Base-by-base conservation (phyloP, 2,329 filamentous ascomycete genomes). In the Paradendryphiella salina region DNA sequence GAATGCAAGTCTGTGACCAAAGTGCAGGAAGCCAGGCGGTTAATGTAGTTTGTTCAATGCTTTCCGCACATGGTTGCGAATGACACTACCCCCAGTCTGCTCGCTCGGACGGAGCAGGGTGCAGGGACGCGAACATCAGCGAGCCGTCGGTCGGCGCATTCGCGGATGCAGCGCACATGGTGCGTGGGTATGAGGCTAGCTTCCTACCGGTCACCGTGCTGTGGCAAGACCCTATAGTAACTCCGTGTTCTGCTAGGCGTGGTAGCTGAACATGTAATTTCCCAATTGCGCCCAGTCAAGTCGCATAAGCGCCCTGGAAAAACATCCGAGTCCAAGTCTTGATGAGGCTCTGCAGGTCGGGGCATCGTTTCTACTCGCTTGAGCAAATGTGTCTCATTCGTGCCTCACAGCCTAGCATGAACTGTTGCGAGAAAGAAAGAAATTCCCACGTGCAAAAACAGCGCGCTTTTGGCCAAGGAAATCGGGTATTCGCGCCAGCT, bases 21-120 rank as follows among this genome's bases (percentile, higher is more conserved):
- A 31, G 29, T 44, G 44, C 52, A 52, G 44, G 52, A 40, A 41
- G 49, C 36, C 17, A 40, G 34, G 29, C 20, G 45, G 13, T 51
- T 46, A 46, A 51, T 46, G 43, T 46, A 46, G 29, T 38, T 31
- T 51, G 23, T 34, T 23, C 26, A 31, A 39, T 23, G 14, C 28
- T 17, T 18, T 32, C 11, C 33, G n/a, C 5, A 34, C n/a, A 26
- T 32, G 36, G 35, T 15, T 10, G 29, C 46, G 20, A 46, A 31
- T 21, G n/a, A n/a, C 34, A 38, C 17, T 45, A 35, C 14, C 18
- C 23, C 13, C 21, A 33, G 36, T 42, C 11, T 40, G 8, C 38
- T 45, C 32, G 44, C 42, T 35, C 35, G 46, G 40, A 39, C 35
- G 43, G 35, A 38, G 20, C 33, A 35, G 17, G 20, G n/a, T 17